Conservation (phyloP, 331 rosid species). For the Dryas integrifolia region DNA sequence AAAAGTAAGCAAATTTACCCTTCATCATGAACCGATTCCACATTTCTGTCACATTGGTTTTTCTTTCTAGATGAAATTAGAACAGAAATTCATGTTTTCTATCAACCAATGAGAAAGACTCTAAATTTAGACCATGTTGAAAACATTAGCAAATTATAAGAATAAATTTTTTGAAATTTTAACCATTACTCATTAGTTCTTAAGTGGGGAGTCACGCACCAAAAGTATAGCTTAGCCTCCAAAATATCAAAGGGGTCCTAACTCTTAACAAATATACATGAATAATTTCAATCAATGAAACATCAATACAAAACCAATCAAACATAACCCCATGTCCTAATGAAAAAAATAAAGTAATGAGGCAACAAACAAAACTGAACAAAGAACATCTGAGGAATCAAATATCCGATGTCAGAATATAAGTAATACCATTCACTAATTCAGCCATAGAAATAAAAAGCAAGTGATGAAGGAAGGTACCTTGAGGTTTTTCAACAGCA, state of each 20-base stretch:
- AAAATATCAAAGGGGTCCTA: background rate
- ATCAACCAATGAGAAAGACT: background rate
- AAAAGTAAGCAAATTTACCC: background rate
- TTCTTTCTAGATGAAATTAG: background rate
- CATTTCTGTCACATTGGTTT: background rate
- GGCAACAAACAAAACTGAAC: background rate
- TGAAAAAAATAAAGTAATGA: too few species aligned
- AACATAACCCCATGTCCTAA: background rate
- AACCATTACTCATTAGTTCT: too few species aligned
- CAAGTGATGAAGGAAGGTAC: slow-evolving; percentile 4
- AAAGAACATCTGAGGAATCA: background rate
- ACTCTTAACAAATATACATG: background rate
- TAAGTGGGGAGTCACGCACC: background rate
- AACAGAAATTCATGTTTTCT: background rate
- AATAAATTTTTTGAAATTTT: background rate
- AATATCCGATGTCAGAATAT: background rate
- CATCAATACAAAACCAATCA: background rate
- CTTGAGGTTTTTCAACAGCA: slow-evolving; percentile 44
- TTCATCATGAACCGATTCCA: background rate
- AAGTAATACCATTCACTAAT: background rate
- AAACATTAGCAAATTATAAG: background rate
- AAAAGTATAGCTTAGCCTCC: too few species aligned
- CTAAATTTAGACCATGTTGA: too few species aligned
- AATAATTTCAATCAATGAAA: background rate
- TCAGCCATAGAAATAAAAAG: background rate